A percentile compares a stretch with the other conserved stretches of the same genome.
Conservation (phyloP, 345 rosid species). For the Turnera subulata region DNA sequence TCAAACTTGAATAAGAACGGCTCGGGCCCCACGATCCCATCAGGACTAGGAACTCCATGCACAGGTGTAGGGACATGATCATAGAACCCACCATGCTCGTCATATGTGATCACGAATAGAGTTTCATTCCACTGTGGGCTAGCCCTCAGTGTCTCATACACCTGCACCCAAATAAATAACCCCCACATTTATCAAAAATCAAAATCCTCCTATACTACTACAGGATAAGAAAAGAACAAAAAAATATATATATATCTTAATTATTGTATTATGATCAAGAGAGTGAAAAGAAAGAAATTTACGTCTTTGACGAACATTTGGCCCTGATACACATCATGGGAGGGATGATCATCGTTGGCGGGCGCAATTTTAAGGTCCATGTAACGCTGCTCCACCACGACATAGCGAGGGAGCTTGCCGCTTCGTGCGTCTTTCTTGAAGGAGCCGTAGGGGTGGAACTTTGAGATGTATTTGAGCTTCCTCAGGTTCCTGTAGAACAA, state of each 20-base stretch:
- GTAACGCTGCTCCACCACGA: conserved; percentile 87
- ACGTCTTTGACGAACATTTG: conserved; percentile 81
- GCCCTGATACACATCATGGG: conserved; percentile 88
- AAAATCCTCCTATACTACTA: too few relatives aligned
- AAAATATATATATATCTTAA: too few relatives aligned
- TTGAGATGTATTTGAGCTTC: conserved; percentile 53
- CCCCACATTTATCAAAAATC: not conserved
- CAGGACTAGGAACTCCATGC: conserved; percentile 76
- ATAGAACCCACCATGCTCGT: conserved; percentile 88
- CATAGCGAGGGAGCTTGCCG: conserved; percentile 67
- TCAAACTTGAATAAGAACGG: conserved; percentile 68
- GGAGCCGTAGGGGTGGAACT: conserved; percentile 46
- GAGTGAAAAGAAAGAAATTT: not conserved
- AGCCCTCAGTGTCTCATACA: conserved; percentile 77
- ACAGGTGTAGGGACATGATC: conserved; percentile 94
- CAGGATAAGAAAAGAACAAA: too few relatives aligned
- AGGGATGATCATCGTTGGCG: conserved; percentile 84
- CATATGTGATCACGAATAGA: conserved; percentile 72
- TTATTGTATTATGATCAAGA: too few relatives aligned
- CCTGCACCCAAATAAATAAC: conserved; percentile 3
- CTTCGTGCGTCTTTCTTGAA: conserved; percentile 51
- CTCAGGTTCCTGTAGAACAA: conserved; percentile 64
- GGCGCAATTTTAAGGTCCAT: conserved; percentile 46
- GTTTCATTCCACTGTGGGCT: conserved; percentile 94
- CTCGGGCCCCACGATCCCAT: conserved; percentile 75